These are phyloP conservation scores for Pseudogymnoascus sp. DNA, from an alignment of 2,329 filamentous ascomycete species.

Conservation along the genomic window DNA sequence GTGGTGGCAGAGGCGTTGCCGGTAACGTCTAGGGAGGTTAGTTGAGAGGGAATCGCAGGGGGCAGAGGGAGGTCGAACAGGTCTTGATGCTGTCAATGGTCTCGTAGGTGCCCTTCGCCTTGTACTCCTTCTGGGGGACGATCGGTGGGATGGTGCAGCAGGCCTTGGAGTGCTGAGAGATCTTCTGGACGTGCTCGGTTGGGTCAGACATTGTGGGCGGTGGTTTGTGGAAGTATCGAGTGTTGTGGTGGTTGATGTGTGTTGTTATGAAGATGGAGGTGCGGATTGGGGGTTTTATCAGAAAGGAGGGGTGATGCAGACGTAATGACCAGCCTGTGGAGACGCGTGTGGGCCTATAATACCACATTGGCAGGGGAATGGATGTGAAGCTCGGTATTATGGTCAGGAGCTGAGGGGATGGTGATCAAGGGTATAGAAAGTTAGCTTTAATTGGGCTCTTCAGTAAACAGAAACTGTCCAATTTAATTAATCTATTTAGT, in stretches of 20 bases:
- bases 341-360: background rate
- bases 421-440: background rate
- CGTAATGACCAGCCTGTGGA: background rate
- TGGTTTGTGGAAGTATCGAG: background rate
- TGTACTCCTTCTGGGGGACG: slow-evolving; percentile 28
- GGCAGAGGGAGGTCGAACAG: slow-evolving; percentile 18
- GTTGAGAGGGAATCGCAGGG: background rate
- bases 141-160: slow-evolving; percentile 28
- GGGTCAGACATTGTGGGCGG: background rate
- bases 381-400: background rate
- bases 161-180: slow-evolving; percentile 14
- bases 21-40: slow-evolving; percentile 33
- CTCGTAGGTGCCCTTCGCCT: slow-evolving; percentile 44
- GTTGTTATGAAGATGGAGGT: background rate
- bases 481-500: background rate
- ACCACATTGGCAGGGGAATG: background rate
- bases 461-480: background rate
- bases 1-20: slow-evolving; percentile 43
- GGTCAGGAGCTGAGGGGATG: background rate
- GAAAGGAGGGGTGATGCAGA: background rate
- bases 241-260: background rate
- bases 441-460: background rate
- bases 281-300: background rate
- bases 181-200: background rate
- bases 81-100: slow-evolving; percentile 46